A percentile compares a stretch with the other conserved stretches of the same genome.
phyloP scores from a whole-genome alignment of 257 asterid species.

The Fraxinus anomala region DNA sequence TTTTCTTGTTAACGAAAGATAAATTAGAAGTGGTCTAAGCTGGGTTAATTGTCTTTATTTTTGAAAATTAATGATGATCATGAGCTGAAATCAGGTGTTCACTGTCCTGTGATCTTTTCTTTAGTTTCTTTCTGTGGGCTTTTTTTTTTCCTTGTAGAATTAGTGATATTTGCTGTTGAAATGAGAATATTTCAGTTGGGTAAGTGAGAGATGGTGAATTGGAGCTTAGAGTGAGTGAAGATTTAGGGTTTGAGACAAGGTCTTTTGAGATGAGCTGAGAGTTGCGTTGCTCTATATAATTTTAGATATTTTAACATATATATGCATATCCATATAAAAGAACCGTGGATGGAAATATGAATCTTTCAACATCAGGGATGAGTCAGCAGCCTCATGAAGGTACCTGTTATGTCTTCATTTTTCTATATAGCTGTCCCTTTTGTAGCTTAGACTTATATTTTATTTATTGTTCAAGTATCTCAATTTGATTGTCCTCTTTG shows the following conservation, averaged over 20 bases:
- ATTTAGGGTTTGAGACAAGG: conserved; percentile 34
- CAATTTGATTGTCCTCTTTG: conserved; percentile 31
- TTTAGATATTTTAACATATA: conserved; percentile 1
- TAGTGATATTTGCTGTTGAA: conserved; percentile 24
- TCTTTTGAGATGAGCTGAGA: conserved; percentile 33
- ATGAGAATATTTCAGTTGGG: conserved; percentile 28
- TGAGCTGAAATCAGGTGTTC: conserved; percentile 21
- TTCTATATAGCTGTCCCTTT: conserved; percentile 15
- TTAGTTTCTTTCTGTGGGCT: conserved; percentile 19
- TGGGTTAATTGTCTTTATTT: conserved; percentile 25
- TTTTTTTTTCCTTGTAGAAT: conserved; percentile 2
- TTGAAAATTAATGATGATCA: conserved; percentile 8
- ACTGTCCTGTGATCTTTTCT: not conserved
- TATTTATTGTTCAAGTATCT: conserved; percentile 5
- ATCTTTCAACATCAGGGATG: conserved; percentile 67
- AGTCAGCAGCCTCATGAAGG: conserved; percentile 68
- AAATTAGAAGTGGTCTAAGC: conserved; percentile 21
- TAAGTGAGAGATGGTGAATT: conserved; percentile 11
- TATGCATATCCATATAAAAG: conserved; percentile 16
- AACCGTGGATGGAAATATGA: conserved; percentile 42
- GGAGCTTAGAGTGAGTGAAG: conserved; percentile 26
- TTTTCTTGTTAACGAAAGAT: conserved; percentile 20
- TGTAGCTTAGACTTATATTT: conserved; percentile 13
- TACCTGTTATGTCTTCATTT: conserved; percentile 22
- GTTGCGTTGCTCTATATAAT: conserved; percentile 18